These are phyloP conservation scores for Ophiostoma sp. DNA, from an alignment of 2,329 filamentous ascomycete genomes.

Conservation along the genomic window DNA sequence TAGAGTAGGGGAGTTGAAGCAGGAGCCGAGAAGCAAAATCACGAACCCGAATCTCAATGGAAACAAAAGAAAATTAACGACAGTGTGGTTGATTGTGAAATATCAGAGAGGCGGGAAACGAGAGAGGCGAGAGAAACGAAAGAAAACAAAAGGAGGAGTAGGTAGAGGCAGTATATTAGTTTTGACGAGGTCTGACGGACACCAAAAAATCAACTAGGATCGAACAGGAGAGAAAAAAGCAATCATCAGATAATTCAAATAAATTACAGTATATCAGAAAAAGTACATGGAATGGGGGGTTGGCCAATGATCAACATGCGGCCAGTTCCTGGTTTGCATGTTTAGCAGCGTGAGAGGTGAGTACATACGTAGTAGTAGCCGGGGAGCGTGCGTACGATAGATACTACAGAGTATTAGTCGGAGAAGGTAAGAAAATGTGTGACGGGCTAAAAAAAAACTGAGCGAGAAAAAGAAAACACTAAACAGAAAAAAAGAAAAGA, in stretches of 20 bases:
- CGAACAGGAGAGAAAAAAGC: neutral
- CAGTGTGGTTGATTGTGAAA: neutral
- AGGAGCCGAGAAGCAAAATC: neutral
- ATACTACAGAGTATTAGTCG: no score
- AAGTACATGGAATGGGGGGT: slow-evolving; percentile 12
- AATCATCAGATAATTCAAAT: slow-evolving; percentile 3
- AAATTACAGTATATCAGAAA: slow-evolving; percentile 8
- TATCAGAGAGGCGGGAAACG: neutral
- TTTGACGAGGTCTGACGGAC: neutral
- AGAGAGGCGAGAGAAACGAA: slow-evolving; percentile 2
- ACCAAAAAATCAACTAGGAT: neutral
- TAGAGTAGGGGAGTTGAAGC: neutral
- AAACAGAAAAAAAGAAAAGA: neutral
- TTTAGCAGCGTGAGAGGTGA: neutral
- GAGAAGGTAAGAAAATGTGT: slow-evolving; percentile 1
- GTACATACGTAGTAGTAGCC: neutral
- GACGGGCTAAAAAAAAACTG: neutral
- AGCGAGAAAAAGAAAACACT: slow-evolving; percentile 1
- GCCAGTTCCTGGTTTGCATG: slow-evolving; percentile 16
- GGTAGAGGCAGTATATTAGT: neutral
- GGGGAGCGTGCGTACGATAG: neutral
- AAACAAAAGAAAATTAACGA: slow-evolving; percentile 1
- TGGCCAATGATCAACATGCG: slow-evolving; percentile 18
- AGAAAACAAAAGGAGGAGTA: slow-evolving; percentile 2
- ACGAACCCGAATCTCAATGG: neutral